Conservation (phyloP, 2,329 filamentous ascomycete genomes). For the Hypoxylon sp. region DNA sequence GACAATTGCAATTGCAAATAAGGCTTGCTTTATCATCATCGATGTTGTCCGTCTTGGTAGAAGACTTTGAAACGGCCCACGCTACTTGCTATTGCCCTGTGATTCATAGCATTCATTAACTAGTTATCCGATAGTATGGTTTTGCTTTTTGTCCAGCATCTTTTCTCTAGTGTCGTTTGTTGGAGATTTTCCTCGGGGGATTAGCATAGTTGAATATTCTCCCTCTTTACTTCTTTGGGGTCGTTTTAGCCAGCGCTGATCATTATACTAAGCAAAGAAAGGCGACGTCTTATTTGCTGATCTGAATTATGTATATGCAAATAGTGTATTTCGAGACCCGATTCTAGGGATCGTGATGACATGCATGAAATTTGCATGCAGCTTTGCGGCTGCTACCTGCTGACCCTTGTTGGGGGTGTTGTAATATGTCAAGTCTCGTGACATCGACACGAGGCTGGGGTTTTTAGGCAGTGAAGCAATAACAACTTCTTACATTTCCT, state of each 20-base stretch:
- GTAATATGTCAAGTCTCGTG: conserved; percentile 15
- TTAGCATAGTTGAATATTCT: neutral
- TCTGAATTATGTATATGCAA: neutral
- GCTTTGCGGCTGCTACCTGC: conserved; percentile 22
- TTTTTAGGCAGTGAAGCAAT: neutral
- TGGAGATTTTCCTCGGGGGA: neutral
- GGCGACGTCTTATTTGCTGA: neutral
- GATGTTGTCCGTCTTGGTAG: conserved; percentile 26
- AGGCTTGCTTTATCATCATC: conserved; percentile 29
- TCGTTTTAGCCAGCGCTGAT: neutral
- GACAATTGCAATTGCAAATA: conserved; percentile 39
- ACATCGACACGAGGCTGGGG: conserved; percentile 24
- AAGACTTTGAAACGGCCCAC: conserved; percentile 36
- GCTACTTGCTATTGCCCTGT: conserved; percentile 31
- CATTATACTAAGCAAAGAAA: conserved; percentile 1
- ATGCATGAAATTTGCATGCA: conserved; percentile 3
- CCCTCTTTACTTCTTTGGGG: neutral
- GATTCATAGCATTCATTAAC: conserved; percentile 39
- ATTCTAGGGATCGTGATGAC: conserved; percentile 10
- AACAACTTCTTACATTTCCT: conserved; percentile 9
- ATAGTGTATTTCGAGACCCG: neutral
- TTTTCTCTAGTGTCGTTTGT: neutral
- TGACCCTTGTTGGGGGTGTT: conserved; percentile 12
- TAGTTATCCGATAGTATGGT: conserved; percentile 24
- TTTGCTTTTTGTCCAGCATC: neutral